Percentiles rank a stretch among this genome's conserved stretches.
Evolutionary conservation across 2,329 filamentous ascomycete genomes (phyloP).

Genomic region (Exophiala lecanii-corni): DNA sequence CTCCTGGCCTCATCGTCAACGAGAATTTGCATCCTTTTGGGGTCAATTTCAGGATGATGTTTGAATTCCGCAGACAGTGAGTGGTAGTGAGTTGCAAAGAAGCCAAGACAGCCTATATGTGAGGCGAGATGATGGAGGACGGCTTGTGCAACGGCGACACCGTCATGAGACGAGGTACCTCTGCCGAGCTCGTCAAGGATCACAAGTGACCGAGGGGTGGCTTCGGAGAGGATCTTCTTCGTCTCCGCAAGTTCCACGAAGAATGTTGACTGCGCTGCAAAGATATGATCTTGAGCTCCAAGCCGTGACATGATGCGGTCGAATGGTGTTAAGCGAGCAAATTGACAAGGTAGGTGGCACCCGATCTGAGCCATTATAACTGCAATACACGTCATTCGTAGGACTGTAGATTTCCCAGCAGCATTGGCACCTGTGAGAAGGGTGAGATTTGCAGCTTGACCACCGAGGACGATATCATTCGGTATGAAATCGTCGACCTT

Average conservation of each 20-base stretch:
- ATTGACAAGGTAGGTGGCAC: slow-evolving; percentile 80
- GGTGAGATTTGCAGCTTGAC: slow-evolving; percentile 74
- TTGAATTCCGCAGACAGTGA: slow-evolving; percentile 88
- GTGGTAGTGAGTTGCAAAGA: slow-evolving; percentile 98
- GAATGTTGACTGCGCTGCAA: slow-evolving; percentile 95
- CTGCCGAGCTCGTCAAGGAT: slow-evolving; percentile 95
- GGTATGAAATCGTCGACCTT: slow-evolving; percentile 93
- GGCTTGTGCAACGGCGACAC: slow-evolving; percentile 91
- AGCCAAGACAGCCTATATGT: slow-evolving; percentile 88
- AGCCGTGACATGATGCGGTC: slow-evolving; percentile 98
- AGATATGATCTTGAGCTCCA: slow-evolving; percentile 97
- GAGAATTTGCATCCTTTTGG: slow-evolving; percentile 89
- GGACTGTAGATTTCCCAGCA: slow-evolving; percentile 91
- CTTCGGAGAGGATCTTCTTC: slow-evolving; percentile 94
- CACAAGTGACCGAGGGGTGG: slow-evolving; percentile 86
- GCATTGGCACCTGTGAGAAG: slow-evolving; percentile 94
- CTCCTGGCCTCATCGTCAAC: slow-evolving; percentile 78
- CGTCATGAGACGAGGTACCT: slow-evolving; percentile 92
- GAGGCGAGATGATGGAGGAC: slow-evolving; percentile 94
- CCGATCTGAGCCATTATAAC: slow-evolving; percentile 98
- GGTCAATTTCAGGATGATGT: slow-evolving; percentile 77
- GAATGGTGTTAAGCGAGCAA: slow-evolving; percentile 78
- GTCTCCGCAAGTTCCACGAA: slow-evolving; percentile 97
- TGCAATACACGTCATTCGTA: slow-evolving; percentile 94
- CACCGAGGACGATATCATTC: slow-evolving; percentile 85